Evolutionary conservation across 1,139 yeast genomes (phyloP).

Genomic region (Magnusiomyces clavatus): DNA sequence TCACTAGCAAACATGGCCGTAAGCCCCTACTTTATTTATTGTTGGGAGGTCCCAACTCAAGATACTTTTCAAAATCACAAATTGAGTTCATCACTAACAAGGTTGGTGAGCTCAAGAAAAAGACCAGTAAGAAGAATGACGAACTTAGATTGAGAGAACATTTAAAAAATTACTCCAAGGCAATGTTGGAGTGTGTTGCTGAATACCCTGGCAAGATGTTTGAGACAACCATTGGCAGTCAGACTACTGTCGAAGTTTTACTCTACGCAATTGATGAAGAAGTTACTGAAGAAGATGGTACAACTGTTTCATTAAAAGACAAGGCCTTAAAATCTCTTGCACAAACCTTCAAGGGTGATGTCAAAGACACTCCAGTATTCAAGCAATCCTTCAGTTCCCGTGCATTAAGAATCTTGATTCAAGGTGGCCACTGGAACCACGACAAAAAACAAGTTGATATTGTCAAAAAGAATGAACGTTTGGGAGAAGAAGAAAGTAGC

Average conservation of each 20-base stretch:
- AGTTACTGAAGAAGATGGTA: too few species aligned
- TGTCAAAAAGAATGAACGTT: slow-evolving; percentile 41
- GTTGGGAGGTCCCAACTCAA: slow-evolving; percentile 70
- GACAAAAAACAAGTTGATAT: slow-evolving; percentile 46
- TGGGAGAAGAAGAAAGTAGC: slow-evolving; percentile 24
- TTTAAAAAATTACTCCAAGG: slow-evolving; percentile 56
- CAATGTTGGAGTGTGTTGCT: slow-evolving; percentile 49
- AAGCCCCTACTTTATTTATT: slow-evolving; percentile 74
- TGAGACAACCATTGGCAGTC: slow-evolving; percentile 71
- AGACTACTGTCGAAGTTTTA: slow-evolving; percentile 69
- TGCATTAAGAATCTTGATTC: slow-evolving; percentile 68
- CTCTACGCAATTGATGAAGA: slow-evolving; percentile 46
- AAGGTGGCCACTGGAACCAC: slow-evolving; percentile 64
- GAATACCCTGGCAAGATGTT: slow-evolving; percentile 45
- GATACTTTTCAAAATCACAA: slow-evolving; percentile 69
- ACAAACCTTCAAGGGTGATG: slow-evolving; percentile 26
- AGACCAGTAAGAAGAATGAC: slow-evolving; percentile 81
- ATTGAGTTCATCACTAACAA: slow-evolving; percentile 47
- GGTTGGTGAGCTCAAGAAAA: slow-evolving; percentile 58
- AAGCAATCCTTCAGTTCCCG: slow-evolving; percentile 66
- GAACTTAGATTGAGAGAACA: slow-evolving; percentile 68
- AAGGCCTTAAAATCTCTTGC: slow-evolving; percentile 57
- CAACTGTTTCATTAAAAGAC: slow-evolving; percentile 23
- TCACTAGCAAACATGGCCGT: slow-evolving; percentile 72
- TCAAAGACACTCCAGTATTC: slow-evolving; percentile 50